Conservation (phyloP, 2,329 filamentous ascomycete genomes). For the Alternaria ethzedia region DNA sequence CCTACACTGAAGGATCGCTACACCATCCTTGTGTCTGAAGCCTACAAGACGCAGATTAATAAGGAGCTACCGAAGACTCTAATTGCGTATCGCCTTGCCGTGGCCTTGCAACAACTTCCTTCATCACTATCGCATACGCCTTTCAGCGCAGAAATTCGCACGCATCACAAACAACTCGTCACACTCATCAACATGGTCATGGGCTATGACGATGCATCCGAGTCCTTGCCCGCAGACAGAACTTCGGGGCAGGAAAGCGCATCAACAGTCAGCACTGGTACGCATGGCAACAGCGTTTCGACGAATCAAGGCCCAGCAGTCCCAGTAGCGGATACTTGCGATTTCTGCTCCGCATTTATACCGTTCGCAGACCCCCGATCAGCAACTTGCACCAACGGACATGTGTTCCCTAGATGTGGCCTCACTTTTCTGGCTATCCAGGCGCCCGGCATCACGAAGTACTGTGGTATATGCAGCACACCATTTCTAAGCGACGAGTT, state of each 20-base stretch:
- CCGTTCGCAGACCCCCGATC: slow-evolving; percentile 55
- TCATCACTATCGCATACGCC: slow-evolving; percentile 17
- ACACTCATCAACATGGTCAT: slow-evolving; percentile 27
- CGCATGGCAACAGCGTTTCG: neutral
- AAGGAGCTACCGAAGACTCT: slow-evolving; percentile 30
- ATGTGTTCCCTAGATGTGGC: slow-evolving; percentile 62
- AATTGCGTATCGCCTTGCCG: slow-evolving; percentile 42
- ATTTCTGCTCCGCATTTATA: slow-evolving; percentile 58
- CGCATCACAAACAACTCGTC: slow-evolving; percentile 26
- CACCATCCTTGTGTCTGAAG: slow-evolving; percentile 34
- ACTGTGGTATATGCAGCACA: slow-evolving; percentile 59
- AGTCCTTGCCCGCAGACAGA: neutral
- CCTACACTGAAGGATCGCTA: slow-evolving; percentile 41
- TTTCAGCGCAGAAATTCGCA: slow-evolving; percentile 32
- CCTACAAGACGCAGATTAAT: slow-evolving; percentile 27
- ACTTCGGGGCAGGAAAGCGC: neutral
- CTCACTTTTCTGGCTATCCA: slow-evolving; percentile 63
- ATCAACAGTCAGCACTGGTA: neutral
- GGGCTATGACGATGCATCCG: neutral
- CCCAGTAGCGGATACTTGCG: slow-evolving; percentile 54
- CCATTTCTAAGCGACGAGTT: slow-evolving; percentile 57
- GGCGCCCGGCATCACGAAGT: slow-evolving; percentile 60
- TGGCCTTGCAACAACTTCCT: slow-evolving; percentile 25
- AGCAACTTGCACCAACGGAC: slow-evolving; percentile 58
- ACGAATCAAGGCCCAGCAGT: neutral